These are phyloP conservation scores for Venturia pyrina DNA, from an alignment of 2,329 filamentous ascomycete genomes.

Conservation along the genomic window DNA sequence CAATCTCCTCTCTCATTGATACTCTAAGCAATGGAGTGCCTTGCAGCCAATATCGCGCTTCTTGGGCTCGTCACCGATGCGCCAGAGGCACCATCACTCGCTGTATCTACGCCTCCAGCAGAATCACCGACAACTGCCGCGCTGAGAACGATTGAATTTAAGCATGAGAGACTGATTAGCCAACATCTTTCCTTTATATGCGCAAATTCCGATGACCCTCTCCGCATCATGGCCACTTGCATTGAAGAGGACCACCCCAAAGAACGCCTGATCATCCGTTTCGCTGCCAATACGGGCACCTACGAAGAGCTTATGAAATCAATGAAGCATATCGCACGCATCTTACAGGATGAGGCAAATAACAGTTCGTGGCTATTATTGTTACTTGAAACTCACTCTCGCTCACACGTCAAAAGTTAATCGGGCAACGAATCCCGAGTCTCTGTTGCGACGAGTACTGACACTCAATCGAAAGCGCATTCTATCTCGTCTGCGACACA, in stretches of 20 bases:
- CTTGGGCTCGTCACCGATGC: not conserved
- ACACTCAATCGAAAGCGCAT: not conserved
- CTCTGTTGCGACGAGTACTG: not conserved
- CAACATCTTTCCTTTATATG: constrained; percentile 1
- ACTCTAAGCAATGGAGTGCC: not conserved
- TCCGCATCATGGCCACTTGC: not conserved
- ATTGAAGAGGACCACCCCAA: not conserved
- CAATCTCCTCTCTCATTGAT: too few relatives aligned
- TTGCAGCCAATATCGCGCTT: not conserved
- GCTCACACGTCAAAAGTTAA: not conserved
- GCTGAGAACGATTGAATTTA: constrained; percentile 10
- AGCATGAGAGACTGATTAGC: constrained; percentile 1
- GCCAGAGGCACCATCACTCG: not conserved
- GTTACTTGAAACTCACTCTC: not conserved
- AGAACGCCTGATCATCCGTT: not conserved
- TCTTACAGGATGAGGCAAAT: not conserved
- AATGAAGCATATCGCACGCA: not conserved
- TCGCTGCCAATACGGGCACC: not conserved
- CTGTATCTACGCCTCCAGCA: not conserved
- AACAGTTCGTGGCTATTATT: not conserved
- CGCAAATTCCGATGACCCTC: not conserved
- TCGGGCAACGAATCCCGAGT: not conserved
- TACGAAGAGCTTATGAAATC: not conserved
- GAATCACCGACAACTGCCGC: not conserved
- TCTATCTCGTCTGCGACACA: not conserved